Conservation (phyloP, 2,329 filamentous ascomycete genomes). For the Phaeosphaeriaceae sp. region DNA sequence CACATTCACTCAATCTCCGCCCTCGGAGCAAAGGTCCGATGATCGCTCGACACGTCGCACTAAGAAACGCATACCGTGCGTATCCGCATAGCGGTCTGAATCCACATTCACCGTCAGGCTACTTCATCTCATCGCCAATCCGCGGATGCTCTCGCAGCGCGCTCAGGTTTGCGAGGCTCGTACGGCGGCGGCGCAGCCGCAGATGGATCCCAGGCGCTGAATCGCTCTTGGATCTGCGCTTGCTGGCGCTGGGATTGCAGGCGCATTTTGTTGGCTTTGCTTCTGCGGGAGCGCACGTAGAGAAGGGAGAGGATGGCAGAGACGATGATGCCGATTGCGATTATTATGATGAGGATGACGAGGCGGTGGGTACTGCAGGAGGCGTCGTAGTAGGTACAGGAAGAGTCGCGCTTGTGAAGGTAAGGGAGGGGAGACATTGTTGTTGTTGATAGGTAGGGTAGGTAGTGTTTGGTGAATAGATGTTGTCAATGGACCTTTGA, state of each 20-base stretch:
- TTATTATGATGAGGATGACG: conserved; percentile 26
- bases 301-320: conserved; percentile 19
- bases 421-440: conserved; percentile 14
- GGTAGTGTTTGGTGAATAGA: neutral
- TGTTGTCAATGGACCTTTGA: neutral
- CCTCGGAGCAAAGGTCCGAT: neutral
- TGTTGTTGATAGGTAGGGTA: neutral
- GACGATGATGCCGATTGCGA: conserved; percentile 20
- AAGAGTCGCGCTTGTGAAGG: conserved; percentile 14
- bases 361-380: conserved; percentile 26
- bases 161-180: conserved; percentile 17
- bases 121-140: conserved; percentile 5
- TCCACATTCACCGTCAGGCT: neutral
- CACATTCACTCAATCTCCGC: neutral
- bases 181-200: conserved; percentile 21
- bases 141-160: conserved; percentile 6
- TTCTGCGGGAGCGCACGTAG: conserved; percentile 15
- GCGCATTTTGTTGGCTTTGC: neutral
- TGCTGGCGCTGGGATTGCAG: neutral
- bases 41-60: neutral
- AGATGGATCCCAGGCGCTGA: neutral
- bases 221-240: neutral
- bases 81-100: neutral
- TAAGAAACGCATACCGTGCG: neutral
- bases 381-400: conserved; percentile 18